Base-by-base conservation (phyloP, 768 basidiomycete genomes). In the Suillus occidentalis region DNA sequence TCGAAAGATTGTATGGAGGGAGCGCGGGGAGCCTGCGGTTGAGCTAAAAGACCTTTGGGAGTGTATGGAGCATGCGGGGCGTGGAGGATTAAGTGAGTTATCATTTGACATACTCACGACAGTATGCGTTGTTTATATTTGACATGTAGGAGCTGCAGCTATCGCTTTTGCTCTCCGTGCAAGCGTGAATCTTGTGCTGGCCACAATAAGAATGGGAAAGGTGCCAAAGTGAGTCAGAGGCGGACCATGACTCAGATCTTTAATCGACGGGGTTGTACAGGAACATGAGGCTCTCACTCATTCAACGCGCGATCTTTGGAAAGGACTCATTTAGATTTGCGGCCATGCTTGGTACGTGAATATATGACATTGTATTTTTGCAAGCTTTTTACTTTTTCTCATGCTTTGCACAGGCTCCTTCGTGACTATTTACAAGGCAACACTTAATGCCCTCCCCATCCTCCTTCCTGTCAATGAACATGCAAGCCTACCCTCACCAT, bases 271-370 rank as follows among this genome's bases (percentile, higher is more conserved):
- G 61, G 18, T 13, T 36, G 52, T 40, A 6, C 70, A 95, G 92
- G 70, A 79, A 85, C n/a, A 76, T 84, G 62, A 86, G 90, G 12
- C 76, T 91, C 9, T 76, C 85, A 5, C 74, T 95, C 28, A 82
- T 97, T 59, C 85, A 90, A 4, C 91, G 86, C 78, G 95, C 94
- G 0, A 80, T 97, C 52, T 92, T 97, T 68, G 95, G 95, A 0
- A 67, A 80, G 49, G 95, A 97, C 71, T 89, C 92, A 0, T 84
- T 90, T 72, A 81, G 95, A 22, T 96, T 97, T 67, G 92, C 89
- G 5, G 87, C 89, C 0, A 96, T 96, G 94, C 80, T 98, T 43
- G 94, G 93, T 89, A 66, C 45, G 75, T 75, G 28, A 34, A 34
- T 31, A n/a, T 0, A 55, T 55, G 10, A n/a, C 10, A n/a, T 1